These are phyloP conservation scores for Effrenium voratum DNA, from an alignment of 73 alveolate genomes.

Conservation along the genomic window DNA sequence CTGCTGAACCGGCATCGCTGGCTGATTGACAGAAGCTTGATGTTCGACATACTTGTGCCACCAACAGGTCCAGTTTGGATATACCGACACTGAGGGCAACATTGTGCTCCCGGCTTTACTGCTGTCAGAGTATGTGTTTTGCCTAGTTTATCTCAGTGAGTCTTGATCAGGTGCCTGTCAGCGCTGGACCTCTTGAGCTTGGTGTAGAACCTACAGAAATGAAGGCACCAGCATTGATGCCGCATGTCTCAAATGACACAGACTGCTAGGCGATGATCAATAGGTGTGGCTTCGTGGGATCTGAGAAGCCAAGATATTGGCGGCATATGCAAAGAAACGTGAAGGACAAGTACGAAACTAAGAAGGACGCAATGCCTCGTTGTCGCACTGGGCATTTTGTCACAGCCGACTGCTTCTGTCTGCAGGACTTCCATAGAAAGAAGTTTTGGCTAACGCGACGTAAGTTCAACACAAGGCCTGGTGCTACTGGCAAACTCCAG, in stretches of 20 bases:
- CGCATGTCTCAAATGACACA: neutral
- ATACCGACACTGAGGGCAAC: constrained; percentile 78
- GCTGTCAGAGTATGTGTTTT: neutral
- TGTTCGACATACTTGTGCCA: neutral
- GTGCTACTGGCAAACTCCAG: neutral
- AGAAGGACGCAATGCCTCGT: constrained; percentile 33
- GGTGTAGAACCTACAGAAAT: constrained; percentile 66
- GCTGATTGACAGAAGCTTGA: neutral
- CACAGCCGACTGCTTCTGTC: neutral
- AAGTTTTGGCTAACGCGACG: constrained; percentile 69
- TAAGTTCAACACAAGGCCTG: constrained; percentile 20
- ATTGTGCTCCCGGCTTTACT: neutral
- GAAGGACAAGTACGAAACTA: constrained; percentile 27
- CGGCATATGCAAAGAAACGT: constrained; percentile 6
- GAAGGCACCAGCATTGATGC: neutral
- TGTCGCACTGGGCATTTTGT: neutral
- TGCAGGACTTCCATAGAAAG: constrained; percentile 62
- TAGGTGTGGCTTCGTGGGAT: constrained; percentile 35
- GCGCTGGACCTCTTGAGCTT: constrained; percentile 78
- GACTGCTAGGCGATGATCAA: constrained; percentile 28
- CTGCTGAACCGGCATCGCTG: neutral
- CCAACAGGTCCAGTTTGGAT: constrained; percentile 62
- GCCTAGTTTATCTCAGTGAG: too few species aligned
- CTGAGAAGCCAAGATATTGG: constrained; percentile 64
- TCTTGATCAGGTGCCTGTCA: constrained; percentile 30